Percentiles rank a stretch among this genome's conserved stretches.
phyloP scores from a whole-genome alignment of 129 eudicot species.

The Pittosporum tobira region DNA sequence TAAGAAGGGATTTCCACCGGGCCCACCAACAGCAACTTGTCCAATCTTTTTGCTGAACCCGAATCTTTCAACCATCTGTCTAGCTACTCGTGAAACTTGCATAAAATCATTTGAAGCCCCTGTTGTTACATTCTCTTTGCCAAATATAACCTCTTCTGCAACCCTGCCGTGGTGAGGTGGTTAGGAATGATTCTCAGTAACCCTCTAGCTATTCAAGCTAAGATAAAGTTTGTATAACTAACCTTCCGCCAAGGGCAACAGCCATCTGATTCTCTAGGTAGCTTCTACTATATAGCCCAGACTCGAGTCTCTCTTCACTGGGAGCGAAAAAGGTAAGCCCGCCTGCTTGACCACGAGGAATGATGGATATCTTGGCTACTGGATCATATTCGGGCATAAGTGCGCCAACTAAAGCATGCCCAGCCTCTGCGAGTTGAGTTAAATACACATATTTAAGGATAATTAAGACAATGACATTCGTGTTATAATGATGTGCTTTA shows the following conservation, averaged over 20 bases:
- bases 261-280: conserved; percentile 98
- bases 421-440: conserved; percentile 68
- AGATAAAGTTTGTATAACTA: conserved; percentile 7
- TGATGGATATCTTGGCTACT: conserved; percentile 92
- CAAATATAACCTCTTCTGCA: conserved; percentile 89
- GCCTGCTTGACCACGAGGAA: conserved; percentile 99
- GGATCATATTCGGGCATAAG: conserved; percentile 98
- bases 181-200: background rate
- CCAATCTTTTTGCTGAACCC: conserved; percentile 98
- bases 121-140: conserved; percentile 78
- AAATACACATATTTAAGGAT: background rate
- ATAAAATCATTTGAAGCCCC: conserved; percentile 96
- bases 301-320: conserved; percentile 93
- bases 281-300: conserved; percentile 94
- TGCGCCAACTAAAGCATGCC: conserved; percentile 98
- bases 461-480: background rate
- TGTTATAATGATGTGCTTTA: conserved; percentile 4
- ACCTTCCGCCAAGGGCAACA: conserved; percentile 98
- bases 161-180: conserved; percentile 38
- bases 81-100: conserved; percentile 97
- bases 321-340: conserved; percentile 98
- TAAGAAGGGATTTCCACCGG: conserved; percentile 87
- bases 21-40: conserved; percentile 82
- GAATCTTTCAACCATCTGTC: conserved; percentile 97
- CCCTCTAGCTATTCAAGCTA: background rate